phyloP scores from a whole-genome alignment of 2,329 filamentous ascomycete species.

The Sporothrix humicola region DNA sequence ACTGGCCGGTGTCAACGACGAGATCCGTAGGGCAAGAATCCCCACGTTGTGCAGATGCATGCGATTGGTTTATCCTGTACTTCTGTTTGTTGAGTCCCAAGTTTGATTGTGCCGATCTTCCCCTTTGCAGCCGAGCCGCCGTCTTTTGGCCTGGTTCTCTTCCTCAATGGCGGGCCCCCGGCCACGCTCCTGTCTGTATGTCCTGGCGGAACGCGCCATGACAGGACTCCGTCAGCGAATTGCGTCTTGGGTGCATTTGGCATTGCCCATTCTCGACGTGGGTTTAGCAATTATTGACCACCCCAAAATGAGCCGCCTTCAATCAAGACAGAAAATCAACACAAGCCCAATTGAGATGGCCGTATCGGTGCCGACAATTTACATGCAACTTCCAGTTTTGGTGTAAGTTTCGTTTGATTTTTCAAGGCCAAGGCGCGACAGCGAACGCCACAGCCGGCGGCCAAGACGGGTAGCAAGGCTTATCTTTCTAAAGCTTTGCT shows the following conservation, averaged over 20 bases:
- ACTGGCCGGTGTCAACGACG: background rate
- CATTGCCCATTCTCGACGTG: background rate
- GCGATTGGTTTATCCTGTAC: background rate
- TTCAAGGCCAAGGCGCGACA: background rate
- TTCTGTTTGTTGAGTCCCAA: background rate
- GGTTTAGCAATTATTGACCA: background rate
- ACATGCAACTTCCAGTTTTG: background rate
- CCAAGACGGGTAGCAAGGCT: background rate
- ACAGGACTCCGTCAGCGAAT: conserved; percentile 6
- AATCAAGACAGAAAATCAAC: background rate
- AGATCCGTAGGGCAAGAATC: background rate
- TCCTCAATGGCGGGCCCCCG: background rate
- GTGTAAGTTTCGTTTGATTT: background rate
- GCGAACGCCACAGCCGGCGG: conserved; percentile 6
- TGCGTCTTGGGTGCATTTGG: background rate
- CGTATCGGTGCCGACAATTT: background rate
- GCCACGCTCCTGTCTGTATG: background rate
- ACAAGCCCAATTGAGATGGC: background rate
- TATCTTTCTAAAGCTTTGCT: background rate
- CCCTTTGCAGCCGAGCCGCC: background rate
- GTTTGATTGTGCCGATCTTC: conserved; percentile 4
- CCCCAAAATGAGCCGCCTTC: background rate
- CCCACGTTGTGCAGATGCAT: background rate
- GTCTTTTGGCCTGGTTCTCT: background rate
- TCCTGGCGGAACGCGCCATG: background rate